A percentile compares a stretch with the other conserved stretches of the same genome.
These are phyloP conservation scores for Lachnum nothofagi DNA, from an alignment of 2,329 filamentous ascomycete genomes.

Conservation along the genomic window DNA sequence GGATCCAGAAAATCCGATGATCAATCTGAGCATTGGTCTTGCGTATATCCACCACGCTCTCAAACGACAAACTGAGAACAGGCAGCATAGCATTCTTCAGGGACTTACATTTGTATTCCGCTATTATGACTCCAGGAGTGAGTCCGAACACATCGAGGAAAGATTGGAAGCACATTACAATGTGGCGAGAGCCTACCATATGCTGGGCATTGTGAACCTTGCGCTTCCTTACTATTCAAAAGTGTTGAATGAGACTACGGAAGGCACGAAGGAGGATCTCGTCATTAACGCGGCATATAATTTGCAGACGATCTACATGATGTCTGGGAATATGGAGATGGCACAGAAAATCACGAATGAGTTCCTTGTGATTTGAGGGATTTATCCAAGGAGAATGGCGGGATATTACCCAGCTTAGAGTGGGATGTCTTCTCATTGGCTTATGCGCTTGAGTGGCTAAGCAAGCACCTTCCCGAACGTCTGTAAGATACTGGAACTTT, in stretches of 20 bases:
- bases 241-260: conserved; percentile 39
- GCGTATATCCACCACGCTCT: conserved; percentile 84
- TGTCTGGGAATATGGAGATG: conserved; percentile 56
- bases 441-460: neutral
- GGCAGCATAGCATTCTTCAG: conserved; percentile 82
- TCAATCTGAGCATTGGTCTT: conserved; percentile 76
- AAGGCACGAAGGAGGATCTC: conserved; percentile 48
- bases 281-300: conserved; percentile 69
- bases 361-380: conserved; percentile 41
- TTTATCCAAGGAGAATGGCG: neutral
- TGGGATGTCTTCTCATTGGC: neutral
- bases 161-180: conserved; percentile 79
- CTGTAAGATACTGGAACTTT: too few species aligned
- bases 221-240: conserved; percentile 65
- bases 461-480: too few species aligned
- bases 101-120: conserved; percentile 74
- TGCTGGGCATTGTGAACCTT: conserved; percentile 66
- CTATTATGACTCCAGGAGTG: conserved; percentile 60
- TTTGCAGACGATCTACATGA: conserved; percentile 60
- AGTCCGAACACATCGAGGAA: conserved; percentile 36
- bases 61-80: conserved; percentile 83
- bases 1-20: conserved; percentile 68
- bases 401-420: neutral
- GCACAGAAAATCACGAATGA: conserved; percentile 57
- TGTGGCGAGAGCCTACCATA: conserved; percentile 69